These are phyloP conservation scores for Dendrothele bispora DNA, from an alignment of 768 basidiomycete species.

Conservation along the genomic window DNA sequence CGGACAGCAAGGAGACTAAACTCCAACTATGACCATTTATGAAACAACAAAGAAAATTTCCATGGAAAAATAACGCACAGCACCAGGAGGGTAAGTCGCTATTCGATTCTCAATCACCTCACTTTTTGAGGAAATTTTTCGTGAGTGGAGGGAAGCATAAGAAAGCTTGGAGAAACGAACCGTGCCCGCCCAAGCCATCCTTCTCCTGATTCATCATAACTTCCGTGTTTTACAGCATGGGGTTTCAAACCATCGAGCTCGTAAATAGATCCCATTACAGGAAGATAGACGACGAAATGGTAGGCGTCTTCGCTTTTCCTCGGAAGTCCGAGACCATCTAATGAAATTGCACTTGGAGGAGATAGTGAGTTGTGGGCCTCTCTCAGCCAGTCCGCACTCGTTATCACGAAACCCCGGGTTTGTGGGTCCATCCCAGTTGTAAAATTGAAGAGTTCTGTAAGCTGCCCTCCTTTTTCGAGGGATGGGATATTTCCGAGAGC, in stretches of 20 bases:
- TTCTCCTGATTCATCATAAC: conserved; percentile 63
- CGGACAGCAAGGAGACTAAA: conserved; percentile 91
- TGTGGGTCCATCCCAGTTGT: conserved; percentile 86
- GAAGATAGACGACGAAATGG: conserved; percentile 95
- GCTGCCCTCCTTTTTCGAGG: conserved; percentile 61
- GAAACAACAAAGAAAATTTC: conserved; percentile 7
- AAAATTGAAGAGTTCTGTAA: conserved; percentile 75
- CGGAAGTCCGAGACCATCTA: conserved; percentile 77
- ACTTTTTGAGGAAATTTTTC: conserved; percentile 34
- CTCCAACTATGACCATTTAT: conserved; percentile 58
- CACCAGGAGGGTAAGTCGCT: conserved; percentile 83
- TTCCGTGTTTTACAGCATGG: conserved; percentile 79
- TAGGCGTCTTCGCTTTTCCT: conserved; percentile 82
- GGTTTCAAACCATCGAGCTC: conserved; percentile 91
- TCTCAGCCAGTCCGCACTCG: conserved; percentile 77
- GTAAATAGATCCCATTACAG: conserved; percentile 79
- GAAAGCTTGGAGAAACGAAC: conserved; percentile 34
- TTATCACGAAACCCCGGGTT: conserved; percentile 77
- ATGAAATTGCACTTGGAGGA: conserved; percentile 83
- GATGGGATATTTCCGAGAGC: conserved; percentile 81
- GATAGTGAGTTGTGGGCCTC: conserved; percentile 93
- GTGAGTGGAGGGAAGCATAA: conserved; percentile 17
- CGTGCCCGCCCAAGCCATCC: conserved; percentile 85
- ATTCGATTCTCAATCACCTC: conserved; percentile 88
- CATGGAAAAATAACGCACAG: conserved; percentile 53